These are phyloP conservation scores for Claviceps lovelessii DNA, from an alignment of 2,329 filamentous ascomycete genomes.

Conservation along the genomic window DNA sequence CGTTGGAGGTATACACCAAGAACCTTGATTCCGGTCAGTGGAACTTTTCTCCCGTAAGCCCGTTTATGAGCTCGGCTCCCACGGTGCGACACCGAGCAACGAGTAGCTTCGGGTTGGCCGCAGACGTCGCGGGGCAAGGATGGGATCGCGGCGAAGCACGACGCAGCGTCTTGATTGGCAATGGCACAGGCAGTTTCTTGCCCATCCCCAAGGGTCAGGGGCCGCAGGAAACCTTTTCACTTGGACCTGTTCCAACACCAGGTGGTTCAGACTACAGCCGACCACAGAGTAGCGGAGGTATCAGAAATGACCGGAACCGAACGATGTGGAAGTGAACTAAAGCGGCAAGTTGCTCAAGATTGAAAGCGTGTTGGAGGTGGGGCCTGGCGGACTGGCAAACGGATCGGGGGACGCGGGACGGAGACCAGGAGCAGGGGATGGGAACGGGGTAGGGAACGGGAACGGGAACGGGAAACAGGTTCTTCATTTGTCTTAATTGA, in stretches of 20 bases:
- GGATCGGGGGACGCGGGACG: neutral
- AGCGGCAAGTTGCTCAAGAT: neutral
- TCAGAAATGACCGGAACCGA: neutral
- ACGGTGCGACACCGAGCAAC: constrained; percentile 26
- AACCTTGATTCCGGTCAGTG: constrained; percentile 43
- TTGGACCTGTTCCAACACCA: neutral
- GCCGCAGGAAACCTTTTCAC: neutral
- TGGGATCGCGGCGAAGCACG: constrained; percentile 39
- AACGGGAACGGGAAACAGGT: neutral
- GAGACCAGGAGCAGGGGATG: neutral
- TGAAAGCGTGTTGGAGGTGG: too few species aligned
- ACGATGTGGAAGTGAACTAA: neutral
- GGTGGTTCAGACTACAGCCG: neutral
- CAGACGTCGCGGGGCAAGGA: constrained; percentile 32
- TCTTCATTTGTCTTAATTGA: neutral
- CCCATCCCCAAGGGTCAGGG: constrained; percentile 27
- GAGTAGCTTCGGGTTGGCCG: constrained; percentile 44
- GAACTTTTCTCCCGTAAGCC: constrained; percentile 39
- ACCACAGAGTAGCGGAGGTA: neutral
- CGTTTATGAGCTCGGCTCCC: constrained; percentile 13
- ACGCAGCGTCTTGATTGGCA: constrained; percentile 39
- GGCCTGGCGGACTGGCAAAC: too few species aligned
- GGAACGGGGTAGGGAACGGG: too few species aligned
- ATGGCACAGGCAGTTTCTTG: constrained; percentile 37
- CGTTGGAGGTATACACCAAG: constrained; percentile 47